These are phyloP conservation scores for Mycoemilia scoparia DNA, from an alignment of 192 early-diverging fungal species.

Conservation along the genomic window DNA sequence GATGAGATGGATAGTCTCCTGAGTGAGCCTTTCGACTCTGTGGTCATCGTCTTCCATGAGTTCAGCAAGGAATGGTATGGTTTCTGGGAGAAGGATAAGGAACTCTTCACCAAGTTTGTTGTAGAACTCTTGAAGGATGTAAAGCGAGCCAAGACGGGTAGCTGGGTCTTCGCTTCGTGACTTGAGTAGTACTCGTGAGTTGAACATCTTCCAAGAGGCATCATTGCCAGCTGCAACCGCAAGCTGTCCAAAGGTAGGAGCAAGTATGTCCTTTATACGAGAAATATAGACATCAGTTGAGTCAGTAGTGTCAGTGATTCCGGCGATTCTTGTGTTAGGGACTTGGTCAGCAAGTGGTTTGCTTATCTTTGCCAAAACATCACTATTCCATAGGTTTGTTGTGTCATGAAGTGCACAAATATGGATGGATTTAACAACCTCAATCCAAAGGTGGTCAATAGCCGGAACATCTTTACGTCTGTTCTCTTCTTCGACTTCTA, in stretches of 20 bases:
- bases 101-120: constrained; percentile 81
- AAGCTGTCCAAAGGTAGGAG: constrained; percentile 65
- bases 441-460: constrained; percentile 50
- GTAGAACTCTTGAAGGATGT: constrained; percentile 65
- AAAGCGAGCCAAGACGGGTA: constrained; percentile 52
- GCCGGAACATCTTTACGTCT: constrained; percentile 14
- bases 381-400: constrained; percentile 49
- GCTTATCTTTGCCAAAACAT: constrained; percentile 56
- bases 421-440: constrained; percentile 45
- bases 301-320: neutral
- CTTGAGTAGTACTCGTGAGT: constrained; percentile 61
- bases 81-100: constrained; percentile 78
- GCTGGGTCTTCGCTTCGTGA: constrained; percentile 49
- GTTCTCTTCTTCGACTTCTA: constrained; percentile 23
- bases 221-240: constrained; percentile 62
- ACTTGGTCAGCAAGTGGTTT: constrained; percentile 61
- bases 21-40: constrained; percentile 61
- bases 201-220: constrained; percentile 71
- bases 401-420: constrained; percentile 48
- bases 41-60: constrained; percentile 85
- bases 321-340: constrained; percentile 28
- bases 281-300: constrained; percentile 23
- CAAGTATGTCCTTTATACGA: constrained; percentile 39
- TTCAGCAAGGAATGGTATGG: constrained; percentile 86
- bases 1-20: constrained; percentile 68